Percentiles rank a stretch among this genome's conserved stretches.
Evolutionary conservation across 1,284 basidiomycete genomes (phyloP).

Genomic region (Trametes sp.): DNA sequence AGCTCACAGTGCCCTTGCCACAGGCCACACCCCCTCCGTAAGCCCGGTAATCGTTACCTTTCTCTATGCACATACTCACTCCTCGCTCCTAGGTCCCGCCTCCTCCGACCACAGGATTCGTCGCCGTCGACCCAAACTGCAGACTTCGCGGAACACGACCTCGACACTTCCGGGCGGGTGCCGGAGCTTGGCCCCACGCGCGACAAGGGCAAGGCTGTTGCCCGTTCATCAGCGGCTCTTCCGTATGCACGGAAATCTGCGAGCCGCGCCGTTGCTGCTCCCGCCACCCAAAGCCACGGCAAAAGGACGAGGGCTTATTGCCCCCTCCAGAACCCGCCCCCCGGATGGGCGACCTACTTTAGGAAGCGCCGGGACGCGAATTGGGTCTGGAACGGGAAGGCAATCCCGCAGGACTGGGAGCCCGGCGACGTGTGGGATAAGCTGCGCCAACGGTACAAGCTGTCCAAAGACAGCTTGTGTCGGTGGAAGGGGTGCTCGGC

Average conservation of each 20-base stretch:
- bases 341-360: background rate
- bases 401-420: constrained; percentile 11
- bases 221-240: background rate
- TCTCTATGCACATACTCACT: too few relatives aligned
- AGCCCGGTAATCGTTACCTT: too few relatives aligned
- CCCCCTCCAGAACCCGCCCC: background rate
- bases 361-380: background rate
- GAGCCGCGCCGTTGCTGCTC: background rate
- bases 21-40: too few relatives aligned
- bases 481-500: constrained; percentile 19
- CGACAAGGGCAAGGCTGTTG: background rate
- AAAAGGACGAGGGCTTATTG: background rate
- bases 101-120: too few relatives aligned
- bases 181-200: background rate
- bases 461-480: constrained; percentile 5
- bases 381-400: constrained; percentile 9
- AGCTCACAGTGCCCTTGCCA: too few relatives aligned
- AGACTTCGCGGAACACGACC: too few relatives aligned
- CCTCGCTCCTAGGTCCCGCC: too few relatives aligned
- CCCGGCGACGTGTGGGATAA: constrained; percentile 18
- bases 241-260: background rate
- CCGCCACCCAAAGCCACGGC: background rate
- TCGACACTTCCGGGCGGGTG: too few relatives aligned
- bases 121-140: too few relatives aligned
- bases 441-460: constrained; percentile 12